Evolutionary conservation across 2,329 filamentous ascomycete genomes (phyloP), one percentile per base, ranked within the genome.

Genomic region (Hypoxylon sp.): DNA sequence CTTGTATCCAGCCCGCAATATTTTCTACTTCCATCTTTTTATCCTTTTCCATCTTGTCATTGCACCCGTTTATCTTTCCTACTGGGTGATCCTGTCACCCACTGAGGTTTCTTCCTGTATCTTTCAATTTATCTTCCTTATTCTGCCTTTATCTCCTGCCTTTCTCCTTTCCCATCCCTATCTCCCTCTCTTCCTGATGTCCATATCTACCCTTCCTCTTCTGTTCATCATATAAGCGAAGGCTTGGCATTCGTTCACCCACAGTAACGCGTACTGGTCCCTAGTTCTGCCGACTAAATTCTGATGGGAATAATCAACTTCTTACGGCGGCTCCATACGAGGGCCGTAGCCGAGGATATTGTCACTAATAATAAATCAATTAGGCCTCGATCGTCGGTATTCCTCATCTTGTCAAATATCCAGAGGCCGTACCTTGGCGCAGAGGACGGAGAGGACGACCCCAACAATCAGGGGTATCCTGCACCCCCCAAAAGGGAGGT

Each of bases 361-460:
- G 1, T n/a, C 11, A 11, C 3, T 14, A 48, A 26, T 5, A 31
- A 8, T 11, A 8, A 14, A 11, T 19, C 35, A 2, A 0, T 14
- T 1, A 53, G 26, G 13, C 61, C 61, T 2, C 6, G 29, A 0
- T 47, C 58, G 1, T 4, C 50, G 0, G 11, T 10, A 1, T 61
- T 70, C 22, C 3, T 68, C 1, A 47, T 70, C 3, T 4, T 70
- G 1, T 69, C 67, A 0, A 57, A 59, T 1, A 33, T 66, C 5
- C 22, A 63, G 33, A 8, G 19, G 2, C 17, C 11, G 8, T 59
- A 47, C 24, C 0, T 17, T 1, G 35, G 22, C 13, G 19, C 39
- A 1, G 14, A 33, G n/a, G 48, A 39, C 2, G 52, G 33, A 2
- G 31, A 62, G 13, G 47, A 35, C 2, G 10, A 29, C 11, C 17